These are phyloP conservation scores for Cutaneotrichosporon curvatum DNA, from an alignment of 1,284 basidiomycete species.

Conservation along the genomic window DNA sequence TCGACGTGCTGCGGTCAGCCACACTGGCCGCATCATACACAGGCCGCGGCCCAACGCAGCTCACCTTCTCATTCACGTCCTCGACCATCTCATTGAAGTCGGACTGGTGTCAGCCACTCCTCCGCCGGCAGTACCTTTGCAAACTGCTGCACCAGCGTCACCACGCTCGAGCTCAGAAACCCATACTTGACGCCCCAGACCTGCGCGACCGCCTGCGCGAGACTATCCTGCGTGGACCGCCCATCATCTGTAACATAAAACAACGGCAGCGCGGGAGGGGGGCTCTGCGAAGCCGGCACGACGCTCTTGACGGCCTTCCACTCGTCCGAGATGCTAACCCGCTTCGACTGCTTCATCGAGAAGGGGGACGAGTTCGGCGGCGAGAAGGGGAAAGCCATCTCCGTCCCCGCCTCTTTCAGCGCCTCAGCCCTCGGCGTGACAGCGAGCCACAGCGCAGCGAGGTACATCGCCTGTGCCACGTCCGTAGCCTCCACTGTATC, in stretches of 20 bases:
- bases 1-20: slow-evolving; percentile 57
- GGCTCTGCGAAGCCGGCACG: slow-evolving; percentile 51
- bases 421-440: slow-evolving; percentile 18
- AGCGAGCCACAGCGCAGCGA: slow-evolving; percentile 47
- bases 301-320: slow-evolving; percentile 42
- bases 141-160: slow-evolving; percentile 48
- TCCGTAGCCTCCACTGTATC: slow-evolving; percentile 75
- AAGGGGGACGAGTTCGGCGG: slow-evolving; percentile 4
- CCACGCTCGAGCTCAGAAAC: slow-evolving; percentile 69
- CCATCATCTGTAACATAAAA: slow-evolving; percentile 83
- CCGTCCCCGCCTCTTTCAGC: slow-evolving; percentile 55
- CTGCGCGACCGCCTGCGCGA: slow-evolving; percentile 64
- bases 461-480: slow-evolving; percentile 66
- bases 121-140: slow-evolving; percentile 22
- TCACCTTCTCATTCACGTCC: slow-evolving; percentile 17
- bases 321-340: slow-evolving; percentile 21
- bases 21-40: neutral
- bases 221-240: slow-evolving; percentile 64
- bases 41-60: neutral
- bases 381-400: slow-evolving; percentile 53
- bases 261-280: slow-evolving; percentile 62
- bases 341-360: slow-evolving; percentile 1
- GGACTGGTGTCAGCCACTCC: slow-evolving; percentile 2
- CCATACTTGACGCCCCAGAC: slow-evolving; percentile 70
- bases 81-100: slow-evolving; percentile 18